Percentiles rank a stretch among this genome's conserved stretches.
Conservation (phyloP, 148 eudicot species). For the Suaeda aralocaspica region DNA sequence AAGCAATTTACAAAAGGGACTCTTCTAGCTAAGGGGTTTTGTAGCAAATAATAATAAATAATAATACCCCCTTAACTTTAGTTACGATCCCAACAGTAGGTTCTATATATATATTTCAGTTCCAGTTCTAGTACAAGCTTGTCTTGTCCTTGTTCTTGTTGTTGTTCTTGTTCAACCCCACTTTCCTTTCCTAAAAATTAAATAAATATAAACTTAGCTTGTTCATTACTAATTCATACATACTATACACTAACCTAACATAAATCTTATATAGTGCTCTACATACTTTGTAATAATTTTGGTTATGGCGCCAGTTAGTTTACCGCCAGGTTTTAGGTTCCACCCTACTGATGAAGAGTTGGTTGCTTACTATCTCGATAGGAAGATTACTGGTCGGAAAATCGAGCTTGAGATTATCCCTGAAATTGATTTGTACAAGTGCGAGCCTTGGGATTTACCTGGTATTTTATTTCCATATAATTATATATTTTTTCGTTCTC, state of each 20-base stretch:
- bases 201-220: slow-evolving; percentile 1
- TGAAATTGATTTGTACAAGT: slow-evolving; percentile 45
- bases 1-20: neutral
- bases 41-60: neutral
- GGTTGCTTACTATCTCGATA: slow-evolving; percentile 37
- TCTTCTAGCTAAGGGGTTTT: neutral
- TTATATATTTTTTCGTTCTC: no score
- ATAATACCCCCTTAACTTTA: slow-evolving; percentile 20
- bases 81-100: slow-evolving; percentile 30
- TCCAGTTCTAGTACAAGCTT: slow-evolving; percentile 26
- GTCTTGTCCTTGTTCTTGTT: slow-evolving; percentile 24
- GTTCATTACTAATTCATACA: slow-evolving; percentile 8
- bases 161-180: neutral
- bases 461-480: slow-evolving; percentile 16
- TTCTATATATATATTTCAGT: slow-evolving; percentile 33
- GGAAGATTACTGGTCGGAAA: slow-evolving; percentile 42
- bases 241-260: no score
- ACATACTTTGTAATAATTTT: no score
- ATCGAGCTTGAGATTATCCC: slow-evolving; percentile 50
- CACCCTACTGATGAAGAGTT: slow-evolving; percentile 47
- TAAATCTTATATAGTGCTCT: no score
- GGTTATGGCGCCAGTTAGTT: slow-evolving; percentile 36
- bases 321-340: slow-evolving; percentile 45
- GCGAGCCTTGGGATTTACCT: slow-evolving; percentile 49
- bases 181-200: slow-evolving; percentile 4